Base-by-base conservation (phyloP, 2,329 filamentous ascomycete species). In the Chrysosporium keratinophilum region DNA sequence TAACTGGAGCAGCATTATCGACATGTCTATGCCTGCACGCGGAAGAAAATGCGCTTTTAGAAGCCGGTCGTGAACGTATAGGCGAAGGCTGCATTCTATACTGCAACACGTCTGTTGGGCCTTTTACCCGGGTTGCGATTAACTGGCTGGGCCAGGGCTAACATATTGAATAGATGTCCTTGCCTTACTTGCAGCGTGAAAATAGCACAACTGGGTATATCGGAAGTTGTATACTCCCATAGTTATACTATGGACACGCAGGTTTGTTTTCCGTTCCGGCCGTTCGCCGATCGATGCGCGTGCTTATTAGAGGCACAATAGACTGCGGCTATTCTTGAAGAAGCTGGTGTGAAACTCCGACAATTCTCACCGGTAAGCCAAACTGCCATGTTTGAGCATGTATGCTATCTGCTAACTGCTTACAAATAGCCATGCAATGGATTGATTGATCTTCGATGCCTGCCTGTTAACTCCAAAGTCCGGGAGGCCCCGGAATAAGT, bases 121-220 rank as follows among this genome's bases (percentile, higher is more conserved):
- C 11, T 44, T n/a, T 33, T 2, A 33, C 28, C 43, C 43, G 14
- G 2, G 14, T n/a, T 15, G 9, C 14, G 15, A 45, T 9, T 11
- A 20, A 28, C 4, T 7, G 7, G 17, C 42, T 14, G 31, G 17
- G n/a, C 17, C 28, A 15, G n/a, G 23, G 23, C 44, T 54, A 39
- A 54, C 45, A 47, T 17, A 42, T 51, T 15, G 47, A 45, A 48
- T 56, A 80, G 77, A 0, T 98, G 93, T 69, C 93, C 93, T 3
- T 98, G 93, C 67, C 75, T 98, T 68, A 98, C 93, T 1, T 98
- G 93, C 71, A 95, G 88, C 64, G 95, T 98, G 74, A 98, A 98
- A 75, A 97, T 98, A 64, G 87, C 88, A 19, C 93, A 98, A 73
- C 88, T 97, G 6, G 93, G 93, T 15, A 95, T 98, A 60, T 82